A percentile compares a stretch with the other conserved stretches of the same genome.
These are phyloP conservation scores for Babesia gibsoni DNA, from an alignment of 169 alveolate genomes.

Conservation along the genomic window DNA sequence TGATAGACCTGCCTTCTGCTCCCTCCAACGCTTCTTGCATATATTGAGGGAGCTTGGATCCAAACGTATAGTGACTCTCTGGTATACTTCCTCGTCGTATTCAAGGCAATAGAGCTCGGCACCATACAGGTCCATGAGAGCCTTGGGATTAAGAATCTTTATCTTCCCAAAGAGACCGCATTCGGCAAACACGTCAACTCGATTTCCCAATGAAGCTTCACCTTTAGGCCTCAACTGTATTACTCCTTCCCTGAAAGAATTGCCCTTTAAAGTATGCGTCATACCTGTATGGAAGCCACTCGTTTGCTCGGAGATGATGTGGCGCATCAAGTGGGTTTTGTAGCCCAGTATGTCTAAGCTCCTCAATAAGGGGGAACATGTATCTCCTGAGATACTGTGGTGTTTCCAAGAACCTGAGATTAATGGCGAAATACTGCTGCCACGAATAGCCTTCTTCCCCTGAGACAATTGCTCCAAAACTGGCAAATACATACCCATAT, in stretches of 20 bases:
- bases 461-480: background rate
- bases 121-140: constrained; percentile 22
- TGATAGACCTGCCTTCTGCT: constrained; percentile 3
- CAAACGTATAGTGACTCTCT: constrained; percentile 57
- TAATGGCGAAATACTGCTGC: constrained; percentile 84
- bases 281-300: constrained; percentile 89
- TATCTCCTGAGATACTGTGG: constrained; percentile 96
- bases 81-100: constrained; percentile 44
- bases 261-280: constrained; percentile 79
- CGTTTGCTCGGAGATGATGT: constrained; percentile 94
- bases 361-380: constrained; percentile 80
- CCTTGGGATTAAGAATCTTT: constrained; percentile 56
- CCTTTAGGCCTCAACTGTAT: constrained; percentile 46
- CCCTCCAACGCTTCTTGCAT: constrained; percentile 43
- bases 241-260: constrained; percentile 71
- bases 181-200: constrained; percentile 51
- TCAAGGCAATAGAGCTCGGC: constrained; percentile 11
- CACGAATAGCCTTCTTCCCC: constrained; percentile 38
- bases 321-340: constrained; percentile 98
- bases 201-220: constrained; percentile 13
- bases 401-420: constrained; percentile 95
- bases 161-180: constrained; percentile 77
- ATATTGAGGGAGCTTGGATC: constrained; percentile 24
- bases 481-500: constrained; percentile 60
- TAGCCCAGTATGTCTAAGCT: constrained; percentile 91